Percentiles rank a stretch among this genome's conserved stretches.
These are phyloP conservation scores for Lactifluus pinguis DNA, from an alignment of 768 basidiomycete genomes.

Conservation along the genomic window DNA sequence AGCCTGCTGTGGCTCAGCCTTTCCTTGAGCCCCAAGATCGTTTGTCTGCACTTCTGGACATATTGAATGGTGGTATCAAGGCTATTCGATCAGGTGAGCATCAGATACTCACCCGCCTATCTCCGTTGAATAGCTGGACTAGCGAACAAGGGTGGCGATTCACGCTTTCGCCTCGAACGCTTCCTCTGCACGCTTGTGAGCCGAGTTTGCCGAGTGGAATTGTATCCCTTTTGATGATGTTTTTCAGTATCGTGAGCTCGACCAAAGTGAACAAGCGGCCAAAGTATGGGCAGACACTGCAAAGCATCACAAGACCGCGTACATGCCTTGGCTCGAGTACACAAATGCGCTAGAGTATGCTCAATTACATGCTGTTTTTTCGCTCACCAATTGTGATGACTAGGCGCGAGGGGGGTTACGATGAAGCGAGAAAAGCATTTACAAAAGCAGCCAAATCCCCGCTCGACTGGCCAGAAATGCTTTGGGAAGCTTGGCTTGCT, in stretches of 20 bases:
- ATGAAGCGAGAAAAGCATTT: slow-evolving; percentile 60
- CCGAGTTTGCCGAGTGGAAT: slow-evolving; percentile 35
- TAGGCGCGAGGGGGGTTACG: slow-evolving; percentile 45
- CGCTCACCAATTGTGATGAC: not conserved
- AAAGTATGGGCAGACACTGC: slow-evolving; percentile 57
- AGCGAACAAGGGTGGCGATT: slow-evolving; percentile 66
- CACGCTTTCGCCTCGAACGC: slow-evolving; percentile 73
- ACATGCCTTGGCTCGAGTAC: slow-evolving; percentile 66
- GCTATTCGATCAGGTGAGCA: slow-evolving; percentile 5
- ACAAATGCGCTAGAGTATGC: slow-evolving; percentile 66
- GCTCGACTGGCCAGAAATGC: slow-evolving; percentile 90
- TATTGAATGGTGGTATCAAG: slow-evolving; percentile 21
- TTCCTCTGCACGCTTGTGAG: slow-evolving; percentile 65
- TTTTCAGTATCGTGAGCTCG: slow-evolving; percentile 37
- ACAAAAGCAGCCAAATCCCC: slow-evolving; percentile 56
- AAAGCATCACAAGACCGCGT: slow-evolving; percentile 61
- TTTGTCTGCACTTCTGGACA: slow-evolving; percentile 43
- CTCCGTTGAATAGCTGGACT: not conserved
- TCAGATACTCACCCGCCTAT: not conserved
- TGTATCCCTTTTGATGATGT: not conserved
- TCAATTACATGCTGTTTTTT: slow-evolving; percentile 1
- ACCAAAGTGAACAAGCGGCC: slow-evolving; percentile 25
- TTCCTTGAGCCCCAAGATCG: slow-evolving; percentile 32
- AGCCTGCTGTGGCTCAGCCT: slow-evolving; percentile 20
- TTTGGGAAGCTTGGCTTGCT: slow-evolving; percentile 85